Evolutionary conservation across 1,284 basidiomycete species (phyloP).

Genomic region (Taiwanofungus camphoratus): DNA sequence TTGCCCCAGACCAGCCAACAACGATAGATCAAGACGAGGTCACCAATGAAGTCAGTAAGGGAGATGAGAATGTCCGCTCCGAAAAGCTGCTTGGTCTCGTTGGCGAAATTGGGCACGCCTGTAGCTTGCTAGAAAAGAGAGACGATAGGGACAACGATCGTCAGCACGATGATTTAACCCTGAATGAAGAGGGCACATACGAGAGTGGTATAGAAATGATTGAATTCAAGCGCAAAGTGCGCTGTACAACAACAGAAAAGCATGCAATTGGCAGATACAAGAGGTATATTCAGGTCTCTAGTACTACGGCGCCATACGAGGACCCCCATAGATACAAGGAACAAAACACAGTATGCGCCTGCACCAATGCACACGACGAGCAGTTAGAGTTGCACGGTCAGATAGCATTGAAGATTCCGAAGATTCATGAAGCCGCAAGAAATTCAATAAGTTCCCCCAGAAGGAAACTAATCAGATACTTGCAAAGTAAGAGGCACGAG

Average conservation of each 20-base stretch:
- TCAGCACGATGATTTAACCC: too few relatives aligned
- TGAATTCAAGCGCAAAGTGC: conserved; percentile 35
- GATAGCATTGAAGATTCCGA: too few relatives aligned
- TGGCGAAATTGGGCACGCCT: conserved; percentile 20
- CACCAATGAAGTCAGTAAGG: conserved; percentile 32
- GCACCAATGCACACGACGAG: neutral
- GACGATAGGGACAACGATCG: neutral
- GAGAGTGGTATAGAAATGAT: conserved; percentile 29
- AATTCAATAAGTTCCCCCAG: too few relatives aligned
- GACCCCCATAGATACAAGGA: conserved; percentile 2
- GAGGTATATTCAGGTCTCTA: conserved; percentile 15
- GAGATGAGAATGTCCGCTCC: conserved; percentile 32
- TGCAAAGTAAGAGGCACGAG: neutral
- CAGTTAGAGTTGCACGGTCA: too few relatives aligned
- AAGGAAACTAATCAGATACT: too few relatives aligned
- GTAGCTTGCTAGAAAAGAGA: conserved; percentile 2
- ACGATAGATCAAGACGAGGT: conserved; percentile 33
- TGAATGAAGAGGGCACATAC: conserved; percentile 21
- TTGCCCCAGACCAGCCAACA: conserved; percentile 34
- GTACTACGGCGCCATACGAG: neutral
- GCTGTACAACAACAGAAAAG: conserved; percentile 31
- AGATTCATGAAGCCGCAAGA: too few relatives aligned
- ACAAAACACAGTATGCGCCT: conserved; percentile 9
- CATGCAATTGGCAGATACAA: conserved; percentile 23
- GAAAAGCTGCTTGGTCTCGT: conserved; percentile 26